Evolutionary conservation across 2,329 filamentous ascomycete species (phyloP).

Genomic region (Fusarium succisae): DNA sequence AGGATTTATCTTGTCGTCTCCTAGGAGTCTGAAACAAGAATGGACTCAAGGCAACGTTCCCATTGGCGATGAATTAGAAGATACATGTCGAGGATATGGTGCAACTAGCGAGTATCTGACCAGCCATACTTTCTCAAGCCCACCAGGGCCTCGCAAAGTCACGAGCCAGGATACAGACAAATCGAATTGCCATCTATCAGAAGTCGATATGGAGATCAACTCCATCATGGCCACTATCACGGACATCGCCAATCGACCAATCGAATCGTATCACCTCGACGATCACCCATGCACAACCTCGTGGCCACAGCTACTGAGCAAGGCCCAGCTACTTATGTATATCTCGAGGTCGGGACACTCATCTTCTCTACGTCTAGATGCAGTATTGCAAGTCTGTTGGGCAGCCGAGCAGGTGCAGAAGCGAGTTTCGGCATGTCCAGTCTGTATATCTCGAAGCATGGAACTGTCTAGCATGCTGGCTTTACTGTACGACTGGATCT

Average conservation of each 20-base stretch:
- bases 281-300: background rate
- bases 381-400: background rate
- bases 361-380: background rate
- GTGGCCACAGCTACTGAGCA: background rate
- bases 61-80: fast-evolving
- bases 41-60: background rate
- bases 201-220: background rate
- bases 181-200: fast-evolving
- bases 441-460: background rate
- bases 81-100: background rate
- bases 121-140: too few relatives aligned
- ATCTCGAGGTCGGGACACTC: fast-evolving
- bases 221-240: background rate
- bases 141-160: fast-evolving
- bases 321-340: background rate
- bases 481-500: background rate
- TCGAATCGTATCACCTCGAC: background rate
- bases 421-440: background rate
- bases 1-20: fast-evolving
- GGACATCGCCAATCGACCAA: background rate
- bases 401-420: background rate
- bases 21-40: fast-evolving
- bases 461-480: background rate
- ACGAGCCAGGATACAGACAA: fast-evolving
- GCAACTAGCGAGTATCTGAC: fast-evolving